These are phyloP conservation scores for Neurospora sp. DNA, from an alignment of 2,329 filamentous ascomycete species.

Conservation along the genomic window DNA sequence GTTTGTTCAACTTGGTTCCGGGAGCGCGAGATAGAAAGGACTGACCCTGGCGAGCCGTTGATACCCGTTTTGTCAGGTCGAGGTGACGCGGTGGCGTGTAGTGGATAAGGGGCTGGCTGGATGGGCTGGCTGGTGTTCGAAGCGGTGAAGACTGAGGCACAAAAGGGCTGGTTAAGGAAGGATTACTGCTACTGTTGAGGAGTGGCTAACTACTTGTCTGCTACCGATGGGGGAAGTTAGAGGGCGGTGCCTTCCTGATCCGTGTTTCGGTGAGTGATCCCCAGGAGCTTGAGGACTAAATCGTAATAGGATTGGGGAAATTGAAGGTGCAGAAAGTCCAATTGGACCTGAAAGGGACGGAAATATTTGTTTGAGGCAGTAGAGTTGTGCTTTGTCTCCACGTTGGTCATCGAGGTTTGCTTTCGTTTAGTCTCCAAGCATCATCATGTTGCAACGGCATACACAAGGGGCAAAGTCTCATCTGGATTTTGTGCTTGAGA, in stretches of 20 bases:
- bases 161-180: neutral
- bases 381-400: neutral
- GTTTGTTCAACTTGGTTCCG: neutral
- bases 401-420: neutral
- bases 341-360: neutral
- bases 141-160: neutral
- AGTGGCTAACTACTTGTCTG: neutral
- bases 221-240: neutral
- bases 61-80: neutral
- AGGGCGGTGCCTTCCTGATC: neutral
- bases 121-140: neutral
- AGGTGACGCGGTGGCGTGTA: neutral
- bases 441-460: neutral
- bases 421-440: neutral
- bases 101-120: neutral
- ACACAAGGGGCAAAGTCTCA: neutral
- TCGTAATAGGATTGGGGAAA: neutral
- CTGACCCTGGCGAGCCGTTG: neutral
- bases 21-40: neutral
- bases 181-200: neutral
- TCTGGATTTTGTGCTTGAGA: neutral
- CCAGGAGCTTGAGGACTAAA: neutral
- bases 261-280: neutral
- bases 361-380: neutral
- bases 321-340: neutral